A percentile compares a stretch with the other conserved stretches of the same genome.
These are phyloP conservation scores for Coemansia sp. DNA, from an alignment of 192 early-diverging fungal genomes.

Conservation along the genomic window DNA sequence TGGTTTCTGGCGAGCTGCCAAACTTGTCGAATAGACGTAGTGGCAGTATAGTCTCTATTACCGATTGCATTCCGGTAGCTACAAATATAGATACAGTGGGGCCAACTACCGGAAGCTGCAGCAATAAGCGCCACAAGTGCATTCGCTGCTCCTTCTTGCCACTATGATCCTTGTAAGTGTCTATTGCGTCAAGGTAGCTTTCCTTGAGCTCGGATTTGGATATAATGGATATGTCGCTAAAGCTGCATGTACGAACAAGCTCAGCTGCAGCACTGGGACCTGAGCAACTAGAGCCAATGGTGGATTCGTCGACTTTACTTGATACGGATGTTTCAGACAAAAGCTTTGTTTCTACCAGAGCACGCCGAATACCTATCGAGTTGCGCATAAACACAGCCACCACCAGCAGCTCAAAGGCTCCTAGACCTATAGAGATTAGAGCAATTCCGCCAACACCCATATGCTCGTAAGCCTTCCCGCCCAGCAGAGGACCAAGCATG, in stretches of 20 bases:
- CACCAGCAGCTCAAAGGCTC: slow-evolving; percentile 25
- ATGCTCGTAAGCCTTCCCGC: slow-evolving; percentile 39
- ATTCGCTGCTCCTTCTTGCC: not conserved
- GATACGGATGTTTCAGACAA: not conserved
- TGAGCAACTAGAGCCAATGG: slow-evolving; percentile 4
- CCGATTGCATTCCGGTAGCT: slow-evolving; percentile 45
- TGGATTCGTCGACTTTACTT: slow-evolving; percentile 1
- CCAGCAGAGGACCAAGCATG: slow-evolving; percentile 45
- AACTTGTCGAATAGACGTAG: slow-evolving; percentile 44
- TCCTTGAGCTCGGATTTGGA: not conserved
- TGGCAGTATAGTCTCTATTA: slow-evolving; percentile 42
- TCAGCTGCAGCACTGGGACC: not conserved
- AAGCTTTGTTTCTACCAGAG: not conserved
- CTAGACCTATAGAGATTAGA: slow-evolving; percentile 35
- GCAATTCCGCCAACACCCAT: slow-evolving; percentile 49
- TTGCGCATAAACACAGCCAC: slow-evolving; percentile 43
- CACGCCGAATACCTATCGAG: slow-evolving; percentile 36
- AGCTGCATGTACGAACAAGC: not conserved
- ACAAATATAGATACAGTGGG: slow-evolving; percentile 48
- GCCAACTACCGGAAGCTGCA: slow-evolving; percentile 34
- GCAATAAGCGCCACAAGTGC: slow-evolving; percentile 21
- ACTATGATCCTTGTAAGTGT: not conserved
- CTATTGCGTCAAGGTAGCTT: not conserved
- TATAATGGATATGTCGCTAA: not conserved
- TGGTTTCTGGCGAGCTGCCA: slow-evolving; percentile 36